phyloP scores from a whole-genome alignment of 192 early-diverging fungal species.

The Gaertneriomyces sp. region DNA sequence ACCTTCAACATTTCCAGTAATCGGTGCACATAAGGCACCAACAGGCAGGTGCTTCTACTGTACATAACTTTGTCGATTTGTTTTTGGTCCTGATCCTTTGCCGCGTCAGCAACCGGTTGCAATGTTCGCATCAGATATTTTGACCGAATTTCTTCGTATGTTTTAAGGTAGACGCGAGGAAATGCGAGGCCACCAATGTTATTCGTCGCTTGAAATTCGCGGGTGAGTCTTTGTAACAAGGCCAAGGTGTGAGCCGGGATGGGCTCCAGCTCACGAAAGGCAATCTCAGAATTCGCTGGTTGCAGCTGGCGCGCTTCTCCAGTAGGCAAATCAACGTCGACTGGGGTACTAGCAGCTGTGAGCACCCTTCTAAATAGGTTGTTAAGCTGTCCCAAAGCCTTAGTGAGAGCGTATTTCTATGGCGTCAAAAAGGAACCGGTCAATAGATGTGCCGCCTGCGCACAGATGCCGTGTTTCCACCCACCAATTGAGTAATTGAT shows the following conservation, averaged over 20 bases:
- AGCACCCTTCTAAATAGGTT: slow-evolving; percentile 54
- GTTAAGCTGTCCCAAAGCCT: slow-evolving; percentile 56
- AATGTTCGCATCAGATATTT: slow-evolving; percentile 59
- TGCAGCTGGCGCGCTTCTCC: too few species aligned
- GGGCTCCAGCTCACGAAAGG: too few species aligned
- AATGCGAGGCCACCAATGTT: slow-evolving; percentile 35
- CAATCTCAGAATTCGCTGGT: too few species aligned
- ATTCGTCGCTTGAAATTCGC: slow-evolving; percentile 30
- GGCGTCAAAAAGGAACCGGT: neutral
- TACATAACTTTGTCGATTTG: slow-evolving; percentile 49
- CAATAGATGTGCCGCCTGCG: neutral
- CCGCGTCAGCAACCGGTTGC: slow-evolving; percentile 43
- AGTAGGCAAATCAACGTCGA: slow-evolving; percentile 24
- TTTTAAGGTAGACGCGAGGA: slow-evolving; percentile 39
- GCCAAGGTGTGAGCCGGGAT: slow-evolving; percentile 5
- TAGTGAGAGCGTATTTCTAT: slow-evolving; percentile 31
- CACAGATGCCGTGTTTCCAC: neutral
- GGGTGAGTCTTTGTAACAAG: slow-evolving; percentile 27
- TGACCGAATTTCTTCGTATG: slow-evolving; percentile 68
- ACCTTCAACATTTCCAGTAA: slow-evolving; percentile 65
- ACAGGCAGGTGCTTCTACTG: slow-evolving; percentile 56
- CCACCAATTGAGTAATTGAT: slow-evolving; percentile 29
- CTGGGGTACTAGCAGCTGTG: slow-evolving; percentile 34
- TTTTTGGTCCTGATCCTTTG: slow-evolving; percentile 49
- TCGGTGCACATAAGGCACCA: slow-evolving; percentile 57